Percentiles rank a stretch among this genome's conserved stretches.
Conservation (phyloP, 768 basidiomycete genomes). For the Myochromella boudieri region DNA sequence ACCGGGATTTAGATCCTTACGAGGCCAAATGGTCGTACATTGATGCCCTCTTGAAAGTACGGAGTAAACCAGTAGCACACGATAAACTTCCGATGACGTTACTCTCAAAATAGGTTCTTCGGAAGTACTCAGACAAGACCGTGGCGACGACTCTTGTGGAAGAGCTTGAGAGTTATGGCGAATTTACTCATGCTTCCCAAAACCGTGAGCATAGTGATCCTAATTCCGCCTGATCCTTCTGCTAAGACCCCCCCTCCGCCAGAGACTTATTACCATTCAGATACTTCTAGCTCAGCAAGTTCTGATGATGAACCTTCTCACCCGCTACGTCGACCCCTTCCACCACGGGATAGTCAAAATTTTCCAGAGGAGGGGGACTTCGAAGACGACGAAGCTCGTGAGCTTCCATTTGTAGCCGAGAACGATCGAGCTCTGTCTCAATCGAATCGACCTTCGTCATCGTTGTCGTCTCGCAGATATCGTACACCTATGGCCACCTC, state of each 20-base stretch:
- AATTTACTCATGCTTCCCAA: conserved; percentile 60
- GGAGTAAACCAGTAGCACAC: conserved; percentile 5
- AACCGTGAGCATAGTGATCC: conserved; percentile 51
- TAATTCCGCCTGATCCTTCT: neutral
- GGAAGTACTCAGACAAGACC: conserved; percentile 83
- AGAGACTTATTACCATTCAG: conserved; percentile 51
- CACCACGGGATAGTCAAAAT: conserved; percentile 23
- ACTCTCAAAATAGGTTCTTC: conserved; percentile 62
- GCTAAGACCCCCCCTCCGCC: conserved; percentile 1
- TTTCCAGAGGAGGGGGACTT: conserved; percentile 44
- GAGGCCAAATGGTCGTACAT: conserved; percentile 93
- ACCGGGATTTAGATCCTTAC: conserved; percentile 72
- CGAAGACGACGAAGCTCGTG: conserved; percentile 43
- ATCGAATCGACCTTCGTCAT: conserved; percentile 67
- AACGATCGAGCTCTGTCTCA: conserved; percentile 31
- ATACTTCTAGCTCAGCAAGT: conserved; percentile 64
- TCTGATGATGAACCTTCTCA: conserved; percentile 35
- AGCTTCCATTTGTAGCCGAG: conserved; percentile 33
- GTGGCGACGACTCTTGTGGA: conserved; percentile 70
- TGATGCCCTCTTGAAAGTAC: conserved; percentile 79
- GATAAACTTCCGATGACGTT: neutral
- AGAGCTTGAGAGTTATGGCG: conserved; percentile 76
- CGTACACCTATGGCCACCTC: conserved; percentile 75
- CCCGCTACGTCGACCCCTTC: conserved; percentile 17
- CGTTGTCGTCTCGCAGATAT: conserved; percentile 74